Evolutionary conservation across 2,329 filamentous ascomycete genomes (phyloP).

Genomic region (Xylariaceae sp.): DNA sequence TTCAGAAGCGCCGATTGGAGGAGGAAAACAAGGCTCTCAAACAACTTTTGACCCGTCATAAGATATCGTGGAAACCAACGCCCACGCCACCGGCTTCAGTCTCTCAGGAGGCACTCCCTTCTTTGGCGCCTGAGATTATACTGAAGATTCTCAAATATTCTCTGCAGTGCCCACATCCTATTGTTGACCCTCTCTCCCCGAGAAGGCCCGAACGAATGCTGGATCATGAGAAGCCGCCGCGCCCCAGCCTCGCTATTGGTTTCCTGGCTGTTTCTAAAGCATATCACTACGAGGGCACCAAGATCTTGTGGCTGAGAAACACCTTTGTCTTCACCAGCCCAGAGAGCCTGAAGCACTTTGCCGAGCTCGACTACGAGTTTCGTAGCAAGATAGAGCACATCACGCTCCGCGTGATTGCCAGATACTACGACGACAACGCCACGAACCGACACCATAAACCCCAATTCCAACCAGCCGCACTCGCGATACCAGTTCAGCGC

Average conservation of each 20-base stretch:
- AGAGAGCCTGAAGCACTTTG: slow-evolving; percentile 44
- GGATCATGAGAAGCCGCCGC: slow-evolving; percentile 36
- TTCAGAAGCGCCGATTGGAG: slow-evolving; percentile 39
- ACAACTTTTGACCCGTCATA: slow-evolving; percentile 45
- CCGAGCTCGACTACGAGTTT: slow-evolving; percentile 38
- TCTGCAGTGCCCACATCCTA: slow-evolving; percentile 42
- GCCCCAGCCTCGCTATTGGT: slow-evolving; percentile 47
- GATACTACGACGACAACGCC: slow-evolving; percentile 50
- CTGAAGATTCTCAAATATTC: slow-evolving; percentile 48
- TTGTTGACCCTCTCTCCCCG: slow-evolving; percentile 49
- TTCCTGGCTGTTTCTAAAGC: slow-evolving; percentile 48
- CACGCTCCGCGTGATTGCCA: slow-evolving; percentile 49
- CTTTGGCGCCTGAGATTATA: slow-evolving; percentile 48
- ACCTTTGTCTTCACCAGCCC: slow-evolving; percentile 50
- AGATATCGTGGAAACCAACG: too few species aligned
- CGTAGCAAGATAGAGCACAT: slow-evolving; percentile 41
- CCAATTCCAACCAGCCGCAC: too few species aligned
- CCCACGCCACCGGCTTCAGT: too few species aligned
- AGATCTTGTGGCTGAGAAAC: slow-evolving; percentile 47
- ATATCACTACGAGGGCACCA: slow-evolving; percentile 44
- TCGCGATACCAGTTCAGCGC: slow-evolving; percentile 44
- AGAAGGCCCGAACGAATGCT: slow-evolving; percentile 40
- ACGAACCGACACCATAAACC: slow-evolving; percentile 34
- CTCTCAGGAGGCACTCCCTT: slow-evolving; percentile 33
- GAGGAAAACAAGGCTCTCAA: slow-evolving; percentile 48